Base-by-base conservation (phyloP, 257 asterid species). In the Penstemon barbatus region DNA sequence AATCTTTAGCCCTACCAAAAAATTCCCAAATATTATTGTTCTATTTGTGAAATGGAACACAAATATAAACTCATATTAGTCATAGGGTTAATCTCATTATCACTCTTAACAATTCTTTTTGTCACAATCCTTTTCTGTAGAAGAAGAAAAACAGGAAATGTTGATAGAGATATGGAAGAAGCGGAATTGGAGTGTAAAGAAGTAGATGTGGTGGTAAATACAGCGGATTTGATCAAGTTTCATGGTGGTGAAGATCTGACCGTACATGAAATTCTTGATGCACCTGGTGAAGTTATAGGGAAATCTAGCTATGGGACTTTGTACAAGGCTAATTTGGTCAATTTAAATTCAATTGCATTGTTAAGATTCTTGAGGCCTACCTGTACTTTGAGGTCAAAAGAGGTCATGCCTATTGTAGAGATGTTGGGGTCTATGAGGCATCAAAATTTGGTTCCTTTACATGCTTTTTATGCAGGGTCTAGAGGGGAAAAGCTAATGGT, bases 291-390 rank as follows among this genome's bases (percentile, higher is more conserved):
- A 71, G 91, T 85, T 45, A 85, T 85, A 39, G 91, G 86, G 46
- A 85, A 85, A 70, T 85, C 91, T 25, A 78, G 79, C 63, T 82
- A 80, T 80, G 91, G 91, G 52, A 85, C 88, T 56, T 52, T 85
- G 72, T 85, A 85, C 52, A 85, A 71, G 78, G 90, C 90, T 64
- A 74, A 63, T 80, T 78, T 92, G 89, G 71, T 81, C 44, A 66
- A 74, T 69, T 76, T 80, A n/a, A 79, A 86, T 71, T 78, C 87
- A 4, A 67, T 85, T 38, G 75, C 89, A 13, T 75, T 90, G 87
- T 82, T 90, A 57, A 76, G 98, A 50, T 92, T 92, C 83, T 80
- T 90, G 76, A 88, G 96, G 81, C 98, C 98, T 66, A 83, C 97
- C 76, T 92, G 94, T 56, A 86, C 98, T 9, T 73, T 82, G 80